Evolutionary conservation across 108 stramenopile species (phyloP), one percentile per base, ranked within the genome.

Genomic region (Nitzschia sp.): DNA sequence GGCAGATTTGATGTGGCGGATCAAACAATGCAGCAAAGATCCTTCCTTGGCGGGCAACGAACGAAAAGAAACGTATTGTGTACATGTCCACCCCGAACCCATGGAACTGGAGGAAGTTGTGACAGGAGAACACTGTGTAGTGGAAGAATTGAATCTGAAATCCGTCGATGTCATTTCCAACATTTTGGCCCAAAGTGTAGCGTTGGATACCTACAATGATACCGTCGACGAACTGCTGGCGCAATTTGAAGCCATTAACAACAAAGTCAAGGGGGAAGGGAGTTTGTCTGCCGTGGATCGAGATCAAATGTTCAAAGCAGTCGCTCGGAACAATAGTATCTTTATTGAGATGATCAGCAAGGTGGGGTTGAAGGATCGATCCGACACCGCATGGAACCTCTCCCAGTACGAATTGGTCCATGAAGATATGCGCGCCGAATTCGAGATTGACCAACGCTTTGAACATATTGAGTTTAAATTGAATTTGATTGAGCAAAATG

Each of bases 131-230:
- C 84, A 81, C 63, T 90, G 92, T 22, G 73, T 87, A 46, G 87
- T 97, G 20, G 81, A 84, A 64, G 84, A 85, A 58, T 67, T 97
- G 51, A 90, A 95, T 56, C 86, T 93, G 79, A 90, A 95, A 63
- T 91, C 88, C 12, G 88, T 94, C n/a, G 88, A 85, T 38, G 90
- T 97, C 48, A 88, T 97, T 40, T 83, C 86, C 20, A 86, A 87
- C 51, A 85, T 97, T 51, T 87, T 97, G 90, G 96, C 86, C 5
- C 92, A 95, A 66, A 88, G 89, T 20, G 93, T 95, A 0, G 96
- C 96, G 10, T 67, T 97, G 65, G 96, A 95, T 58, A 83, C 89
- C 68, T 91, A 93, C 83, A 89, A 87, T 72, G 91, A 90, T 43
- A 90, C 78, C 15, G 93, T 93, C 26, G 94, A 97, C 69, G 84